A percentile compares a stretch with the other conserved stretches of the same genome.
phyloP scores from a whole-genome alignment of 371 early-diverging fungal genomes.

The Umbelopsis sp. region DNA sequence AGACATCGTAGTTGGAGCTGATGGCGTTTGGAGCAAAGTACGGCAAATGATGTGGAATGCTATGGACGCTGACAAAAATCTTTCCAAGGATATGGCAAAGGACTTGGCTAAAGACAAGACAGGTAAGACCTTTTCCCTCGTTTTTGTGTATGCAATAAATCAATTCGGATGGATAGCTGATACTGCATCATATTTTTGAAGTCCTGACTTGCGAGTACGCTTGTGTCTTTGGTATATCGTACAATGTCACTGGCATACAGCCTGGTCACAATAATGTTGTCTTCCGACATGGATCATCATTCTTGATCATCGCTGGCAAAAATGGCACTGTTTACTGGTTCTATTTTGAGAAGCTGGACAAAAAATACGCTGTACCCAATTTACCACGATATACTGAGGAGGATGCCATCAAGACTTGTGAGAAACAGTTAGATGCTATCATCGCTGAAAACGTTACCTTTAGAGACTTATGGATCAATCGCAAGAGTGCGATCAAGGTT shows the following conservation, averaged over 20 bases:
- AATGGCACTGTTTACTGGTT: not conserved
- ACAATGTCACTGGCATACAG: not conserved
- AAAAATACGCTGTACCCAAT: not conserved
- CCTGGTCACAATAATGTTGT: not conserved
- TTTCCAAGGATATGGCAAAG: not conserved
- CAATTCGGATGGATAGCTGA: not conserved
- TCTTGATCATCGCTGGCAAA: not conserved
- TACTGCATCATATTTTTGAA: not conserved
- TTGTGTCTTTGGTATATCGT: not conserved
- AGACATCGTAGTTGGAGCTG: constrained; percentile 9
- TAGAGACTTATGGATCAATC: not conserved
- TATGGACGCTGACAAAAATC: not conserved
- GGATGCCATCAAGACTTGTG: constrained; percentile 3
- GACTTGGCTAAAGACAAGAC: not conserved
- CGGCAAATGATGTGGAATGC: constrained; percentile 10
- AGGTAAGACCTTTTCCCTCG: not conserved
- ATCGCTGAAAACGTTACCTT: not conserved
- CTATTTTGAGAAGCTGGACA: constrained; percentile 10
- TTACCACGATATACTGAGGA: constrained; percentile 2
- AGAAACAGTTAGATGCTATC: not conserved
- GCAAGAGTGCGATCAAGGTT: constrained; percentile 3
- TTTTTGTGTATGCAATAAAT: too few species aligned
- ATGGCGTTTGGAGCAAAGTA: constrained; percentile 11
- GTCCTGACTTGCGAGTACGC: not conserved
- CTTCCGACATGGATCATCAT: not conserved